Evolutionary conservation across 1,139 yeast species (phyloP).

Genomic region (Candida smagusa): DNA sequence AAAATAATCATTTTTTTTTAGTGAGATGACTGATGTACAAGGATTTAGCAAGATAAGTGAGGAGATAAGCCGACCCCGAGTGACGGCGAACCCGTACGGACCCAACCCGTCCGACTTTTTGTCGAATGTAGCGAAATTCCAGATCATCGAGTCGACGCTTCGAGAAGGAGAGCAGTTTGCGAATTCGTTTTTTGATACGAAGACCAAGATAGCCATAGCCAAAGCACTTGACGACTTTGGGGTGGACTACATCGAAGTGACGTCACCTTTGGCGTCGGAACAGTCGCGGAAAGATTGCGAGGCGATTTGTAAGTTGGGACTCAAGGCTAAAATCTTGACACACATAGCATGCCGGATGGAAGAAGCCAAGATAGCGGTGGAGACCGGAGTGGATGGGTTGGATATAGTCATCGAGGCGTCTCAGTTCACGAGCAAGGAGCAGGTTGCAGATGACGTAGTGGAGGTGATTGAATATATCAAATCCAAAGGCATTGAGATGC

Average conservation of each 20-base stretch:
- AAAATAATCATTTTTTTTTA: neutral
- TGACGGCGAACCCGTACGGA: slow-evolving; percentile 46
- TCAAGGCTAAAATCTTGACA: slow-evolving; percentile 53
- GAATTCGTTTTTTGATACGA: slow-evolving; percentile 54
- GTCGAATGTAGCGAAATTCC: slow-evolving; percentile 51
- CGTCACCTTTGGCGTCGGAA: slow-evolving; percentile 58
- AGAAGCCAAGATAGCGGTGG: slow-evolving; percentile 56
- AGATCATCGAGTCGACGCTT: slow-evolving; percentile 53
- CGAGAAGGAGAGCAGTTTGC: slow-evolving; percentile 65
- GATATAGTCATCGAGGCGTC: slow-evolving; percentile 60
- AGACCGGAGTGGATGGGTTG: slow-evolving; percentile 60
- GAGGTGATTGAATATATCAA: slow-evolving; percentile 59
- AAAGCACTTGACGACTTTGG: slow-evolving; percentile 59
- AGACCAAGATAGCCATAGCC: slow-evolving; percentile 54
- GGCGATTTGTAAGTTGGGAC: slow-evolving; percentile 55
- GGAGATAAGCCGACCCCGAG: slow-evolving; percentile 6
- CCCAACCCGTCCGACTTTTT: slow-evolving; percentile 58
- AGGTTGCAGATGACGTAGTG: slow-evolving; percentile 56
- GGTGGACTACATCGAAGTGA: slow-evolving; percentile 56
- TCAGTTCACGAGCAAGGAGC: slow-evolving; percentile 49
- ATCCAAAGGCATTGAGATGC: slow-evolving; percentile 54
- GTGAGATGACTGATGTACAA: slow-evolving; percentile 1
- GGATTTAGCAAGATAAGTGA: slow-evolving; percentile 8
- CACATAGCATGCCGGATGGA: slow-evolving; percentile 62
- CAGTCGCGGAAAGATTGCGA: slow-evolving; percentile 56